Evolutionary conservation across 495 filamentous ascomycete genomes (phyloP), one percentile per base, ranked within the genome.

Genomic region (Penicillium alfredii): DNA sequence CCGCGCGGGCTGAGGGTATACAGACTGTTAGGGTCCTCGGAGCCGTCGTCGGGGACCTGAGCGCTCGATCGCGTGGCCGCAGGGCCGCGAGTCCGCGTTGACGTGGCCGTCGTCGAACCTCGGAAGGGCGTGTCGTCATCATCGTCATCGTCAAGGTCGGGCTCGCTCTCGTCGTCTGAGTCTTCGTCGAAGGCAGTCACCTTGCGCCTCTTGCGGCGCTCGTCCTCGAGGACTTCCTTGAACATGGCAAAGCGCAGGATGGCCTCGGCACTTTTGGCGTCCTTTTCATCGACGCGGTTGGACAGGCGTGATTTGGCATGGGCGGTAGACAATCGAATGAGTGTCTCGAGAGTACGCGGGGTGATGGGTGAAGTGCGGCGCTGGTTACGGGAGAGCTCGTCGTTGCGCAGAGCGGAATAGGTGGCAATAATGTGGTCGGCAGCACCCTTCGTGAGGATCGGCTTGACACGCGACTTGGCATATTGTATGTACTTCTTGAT

Each of bases 401-500:
- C 93, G 57, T 99, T 99, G 31, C 92, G 77, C 6, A 99, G 77
- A 13, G 84, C 84, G 16, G 89, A 89, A 62, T 96, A 99, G n/a
- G 88, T 84, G 10, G 84, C 74, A 32, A 90, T 80, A 52, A 97
- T 93, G 47, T 93, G 85, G 49, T 95, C 85, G 24, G 88, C 85
- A 7, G 93, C 92, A 17, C 87, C 88, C 55, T 90, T 89, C 10
- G 93, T 95, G 38, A 99, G 65, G 15, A 93, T 70, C 4, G 92
- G 92, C 77, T 88, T 90, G 50, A 95, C 75, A 56, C 92, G 70
- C 17, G 79, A 81, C 64, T 97, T 97, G 47, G 93, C 89, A 60
- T 99, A 99, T 57, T 99, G 92, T 41, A 99, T 88, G 60, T 96
- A 99, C 64, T 99, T 99, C 72, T 97, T 97, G 64, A 99, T 88